Evolutionary conservation across 768 basidiomycete species (phyloP).

Genomic region (Termitomyces sp.): DNA sequence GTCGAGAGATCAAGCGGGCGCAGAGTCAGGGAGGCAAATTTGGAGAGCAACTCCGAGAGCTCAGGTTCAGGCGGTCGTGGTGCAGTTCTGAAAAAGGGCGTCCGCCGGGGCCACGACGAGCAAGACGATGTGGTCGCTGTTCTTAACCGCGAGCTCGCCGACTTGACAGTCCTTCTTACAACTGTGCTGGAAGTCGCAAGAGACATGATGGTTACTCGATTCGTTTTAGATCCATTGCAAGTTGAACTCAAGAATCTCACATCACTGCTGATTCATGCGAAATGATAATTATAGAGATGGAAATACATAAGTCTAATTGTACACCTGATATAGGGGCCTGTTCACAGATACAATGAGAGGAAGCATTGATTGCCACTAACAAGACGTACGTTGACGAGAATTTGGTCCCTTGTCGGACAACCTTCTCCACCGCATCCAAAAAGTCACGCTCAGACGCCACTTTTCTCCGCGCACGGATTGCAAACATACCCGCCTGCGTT

Average conservation of each 20-base stretch:
- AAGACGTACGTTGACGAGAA: slow-evolving; percentile 91
- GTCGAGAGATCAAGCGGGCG: slow-evolving; percentile 67
- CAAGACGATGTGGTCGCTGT: slow-evolving; percentile 6
- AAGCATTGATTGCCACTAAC: neutral
- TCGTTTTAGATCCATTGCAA: slow-evolving; percentile 4
- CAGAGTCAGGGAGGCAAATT: slow-evolving; percentile 54
- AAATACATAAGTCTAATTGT: slow-evolving; percentile 57
- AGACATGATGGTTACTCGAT: slow-evolving; percentile 4
- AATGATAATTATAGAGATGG: slow-evolving; percentile 7
- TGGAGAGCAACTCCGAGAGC: slow-evolving; percentile 52
- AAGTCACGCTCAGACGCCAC: slow-evolving; percentile 98
- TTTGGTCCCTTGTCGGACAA: slow-evolving; percentile 95
- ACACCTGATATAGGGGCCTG: slow-evolving; percentile 89
- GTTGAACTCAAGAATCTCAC: neutral
- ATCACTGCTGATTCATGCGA: neutral
- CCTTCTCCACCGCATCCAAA: slow-evolving; percentile 97
- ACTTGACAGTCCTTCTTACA: slow-evolving; percentile 4
- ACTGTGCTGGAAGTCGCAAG: neutral
- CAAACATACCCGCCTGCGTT: slow-evolving; percentile 97
- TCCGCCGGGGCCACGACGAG: neutral
- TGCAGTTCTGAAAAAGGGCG: slow-evolving; percentile 27
- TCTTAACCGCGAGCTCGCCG: slow-evolving; percentile 5
- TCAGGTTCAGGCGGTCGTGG: slow-evolving; percentile 47
- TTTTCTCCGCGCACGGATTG: slow-evolving; percentile 93
- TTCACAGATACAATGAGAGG: slow-evolving; percentile 5